Evolutionary conservation across 2,329 filamentous ascomycete genomes (phyloP).

Genomic region (Colletotrichum sp.): DNA sequence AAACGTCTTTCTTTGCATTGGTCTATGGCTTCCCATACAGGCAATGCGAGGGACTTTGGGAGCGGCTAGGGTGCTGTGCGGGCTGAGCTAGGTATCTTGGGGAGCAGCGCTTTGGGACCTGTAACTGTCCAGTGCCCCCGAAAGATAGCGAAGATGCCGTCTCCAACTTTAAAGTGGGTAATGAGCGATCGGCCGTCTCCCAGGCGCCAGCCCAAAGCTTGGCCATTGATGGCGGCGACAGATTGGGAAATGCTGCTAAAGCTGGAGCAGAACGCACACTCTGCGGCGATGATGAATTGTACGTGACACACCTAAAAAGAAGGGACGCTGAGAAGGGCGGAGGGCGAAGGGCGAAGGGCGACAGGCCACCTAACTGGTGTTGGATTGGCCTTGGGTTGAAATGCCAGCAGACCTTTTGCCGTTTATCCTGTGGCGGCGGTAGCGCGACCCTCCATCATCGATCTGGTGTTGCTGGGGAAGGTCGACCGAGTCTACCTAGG

Average conservation of each 20-base stretch:
- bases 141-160: neutral
- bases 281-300: neutral
- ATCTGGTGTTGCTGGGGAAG: neutral
- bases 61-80: slow-evolving; percentile 1
- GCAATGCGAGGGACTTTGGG: slow-evolving; percentile 7
- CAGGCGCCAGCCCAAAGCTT: neutral
- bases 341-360: neutral
- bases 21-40: neutral
- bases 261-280: neutral
- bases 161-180: neutral
- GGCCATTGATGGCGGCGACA: neutral
- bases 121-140: neutral
- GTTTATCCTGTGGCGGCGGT: neutral
- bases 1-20: neutral
- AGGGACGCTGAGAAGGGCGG: neutral
- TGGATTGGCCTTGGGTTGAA: neutral
- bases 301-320: neutral
- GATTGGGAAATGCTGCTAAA: neutral
- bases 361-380: neutral
- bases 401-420: neutral
- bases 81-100: slow-evolving; percentile 10
- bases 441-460: neutral
- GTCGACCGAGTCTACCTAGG: neutral
- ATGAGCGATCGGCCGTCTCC: neutral
- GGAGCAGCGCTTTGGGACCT: neutral